Percentiles rank a stretch among this genome's conserved stretches.
phyloP scores from a whole-genome alignment of 805 yeast species.

The Candida silvicultrix region DNA sequence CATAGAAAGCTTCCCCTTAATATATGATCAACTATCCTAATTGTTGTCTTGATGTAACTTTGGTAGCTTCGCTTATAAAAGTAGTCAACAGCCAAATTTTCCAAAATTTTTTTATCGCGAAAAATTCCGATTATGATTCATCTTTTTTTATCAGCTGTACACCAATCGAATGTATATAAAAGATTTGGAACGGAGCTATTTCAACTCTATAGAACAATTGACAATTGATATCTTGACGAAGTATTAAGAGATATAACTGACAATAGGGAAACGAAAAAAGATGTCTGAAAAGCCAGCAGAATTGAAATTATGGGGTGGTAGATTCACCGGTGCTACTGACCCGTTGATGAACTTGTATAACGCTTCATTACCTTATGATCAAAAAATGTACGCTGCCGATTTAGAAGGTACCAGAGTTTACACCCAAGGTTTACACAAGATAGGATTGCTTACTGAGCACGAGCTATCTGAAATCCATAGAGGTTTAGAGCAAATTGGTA shows the following conservation, averaged over 20 bases:
- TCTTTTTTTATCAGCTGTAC: background rate
- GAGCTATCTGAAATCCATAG: conserved; percentile 79
- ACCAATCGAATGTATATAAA: background rate
- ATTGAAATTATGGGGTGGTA: conserved; percentile 93
- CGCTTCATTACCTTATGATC: conserved; percentile 93
- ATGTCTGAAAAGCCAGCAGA: conserved; percentile 35
- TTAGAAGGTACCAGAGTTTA: conserved; percentile 91
- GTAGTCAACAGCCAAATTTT: too few species aligned
- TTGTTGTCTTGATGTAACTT: too few species aligned
- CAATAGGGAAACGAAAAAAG: background rate
- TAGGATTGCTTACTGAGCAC: conserved; percentile 64
- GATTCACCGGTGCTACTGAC: conserved; percentile 95
- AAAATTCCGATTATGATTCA: background rate
- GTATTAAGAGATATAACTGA: too few species aligned
- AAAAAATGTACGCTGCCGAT: conserved; percentile 92
- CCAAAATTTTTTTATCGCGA: background rate
- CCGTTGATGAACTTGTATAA: conserved; percentile 97
- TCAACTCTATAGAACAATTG: too few species aligned
- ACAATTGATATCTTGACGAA: too few species aligned
- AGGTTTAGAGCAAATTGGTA: conserved; percentile 65
- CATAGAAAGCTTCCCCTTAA: too few species aligned
- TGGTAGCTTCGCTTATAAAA: too few species aligned
- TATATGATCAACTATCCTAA: too few species aligned
- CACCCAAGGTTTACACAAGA: conserved; percentile 77
- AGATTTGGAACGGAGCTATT: background rate